Percentiles rank a stretch among this genome's conserved stretches.
phyloP scores from a whole-genome alignment of 2,329 filamentous ascomycete species.

The Chlorencoelia australis region DNA sequence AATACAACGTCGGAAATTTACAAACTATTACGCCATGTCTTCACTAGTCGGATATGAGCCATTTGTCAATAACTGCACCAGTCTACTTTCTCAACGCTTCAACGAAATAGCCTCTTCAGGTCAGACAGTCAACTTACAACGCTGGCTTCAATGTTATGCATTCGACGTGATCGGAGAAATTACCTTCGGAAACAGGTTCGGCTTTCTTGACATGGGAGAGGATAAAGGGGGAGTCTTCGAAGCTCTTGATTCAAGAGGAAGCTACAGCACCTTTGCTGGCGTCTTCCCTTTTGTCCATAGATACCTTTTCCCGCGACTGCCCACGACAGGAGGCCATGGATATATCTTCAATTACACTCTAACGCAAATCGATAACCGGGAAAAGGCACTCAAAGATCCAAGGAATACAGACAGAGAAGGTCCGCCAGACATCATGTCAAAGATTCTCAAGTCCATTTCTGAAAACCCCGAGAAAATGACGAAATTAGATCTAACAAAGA shows the following conservation, averaged over 20 bases:
- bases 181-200: conserved; percentile 32
- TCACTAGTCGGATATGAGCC: conserved; percentile 38
- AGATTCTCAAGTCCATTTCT: conserved; percentile 31
- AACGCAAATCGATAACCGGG: conserved; percentile 13
- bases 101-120: conserved; percentile 27
- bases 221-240: conserved; percentile 35
- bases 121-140: conserved; percentile 29
- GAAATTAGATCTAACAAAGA: conserved; percentile 24
- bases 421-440: conserved; percentile 32
- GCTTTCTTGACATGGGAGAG: conserved; percentile 36
- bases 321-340: conserved; percentile 12
- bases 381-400: conserved; percentile 11
- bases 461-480: conserved; percentile 25
- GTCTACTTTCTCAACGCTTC: conserved; percentile 31
- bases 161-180: conserved; percentile 44
- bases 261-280: conserved; percentile 33
- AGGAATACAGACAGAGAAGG: conserved; percentile 8
- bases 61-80: conserved; percentile 38
- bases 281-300: conserved; percentile 33
- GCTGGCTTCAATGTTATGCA: conserved; percentile 38
- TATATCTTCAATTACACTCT: conserved; percentile 14
- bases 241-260: conserved; percentile 28
- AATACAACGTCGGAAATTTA: conserved; percentile 31
- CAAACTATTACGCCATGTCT: conserved; percentile 37
- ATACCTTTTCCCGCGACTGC: conserved; percentile 24